Conservation (phyloP, 306 rosid genomes). For the Rosa multiflora region DNA sequence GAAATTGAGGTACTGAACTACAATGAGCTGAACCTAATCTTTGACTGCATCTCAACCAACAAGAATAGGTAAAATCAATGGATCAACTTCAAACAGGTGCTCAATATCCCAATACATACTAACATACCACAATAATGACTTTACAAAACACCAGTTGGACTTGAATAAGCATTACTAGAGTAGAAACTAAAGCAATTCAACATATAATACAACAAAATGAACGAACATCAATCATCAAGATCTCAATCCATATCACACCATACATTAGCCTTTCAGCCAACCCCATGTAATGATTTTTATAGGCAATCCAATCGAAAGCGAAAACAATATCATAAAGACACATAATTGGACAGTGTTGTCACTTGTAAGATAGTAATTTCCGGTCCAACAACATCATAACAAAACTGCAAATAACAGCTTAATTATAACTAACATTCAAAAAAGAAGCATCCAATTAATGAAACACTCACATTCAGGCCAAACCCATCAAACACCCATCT, state of each 20-base stretch:
- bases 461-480: not conserved
- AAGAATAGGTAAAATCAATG: not conserved
- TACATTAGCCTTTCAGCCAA: not conserved
- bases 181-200: not conserved
- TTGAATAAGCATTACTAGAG: conserved; percentile 4
- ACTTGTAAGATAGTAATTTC: not conserved
- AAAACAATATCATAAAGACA: not conserved
- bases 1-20: not conserved
- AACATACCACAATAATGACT: conserved; percentile 1
- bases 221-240: not conserved
- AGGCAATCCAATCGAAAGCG: not conserved
- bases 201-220: not conserved
- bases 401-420: not conserved
- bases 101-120: not conserved
- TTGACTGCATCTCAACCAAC: not conserved
- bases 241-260: not conserved
- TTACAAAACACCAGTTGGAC: not conserved
- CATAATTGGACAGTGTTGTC: not conserved
- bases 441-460: not conserved
- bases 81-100: not conserved
- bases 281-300: not conserved
- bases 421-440: not conserved
- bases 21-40: not conserved
- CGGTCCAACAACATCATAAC: not conserved
- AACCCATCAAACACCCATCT: conserved; percentile 3